phyloP scores from a whole-genome alignment of 306 rosid genomes.

The Hippophae tibetana region DNA sequence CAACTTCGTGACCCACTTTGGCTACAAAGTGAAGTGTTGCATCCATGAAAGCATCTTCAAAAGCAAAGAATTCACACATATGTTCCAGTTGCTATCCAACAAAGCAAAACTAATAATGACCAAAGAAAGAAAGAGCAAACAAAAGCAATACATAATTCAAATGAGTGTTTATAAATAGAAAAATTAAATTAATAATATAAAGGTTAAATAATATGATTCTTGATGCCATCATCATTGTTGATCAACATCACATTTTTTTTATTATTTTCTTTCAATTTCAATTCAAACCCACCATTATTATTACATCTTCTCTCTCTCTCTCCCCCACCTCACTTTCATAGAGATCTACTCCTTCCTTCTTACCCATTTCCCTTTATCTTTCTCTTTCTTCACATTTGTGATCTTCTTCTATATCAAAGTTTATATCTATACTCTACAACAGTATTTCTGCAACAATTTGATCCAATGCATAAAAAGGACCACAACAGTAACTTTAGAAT shows the following conservation, averaged over 20 bases:
- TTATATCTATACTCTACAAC: conserved; percentile 42
- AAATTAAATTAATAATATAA: background rate
- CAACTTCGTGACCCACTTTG: too few relatives aligned
- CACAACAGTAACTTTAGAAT: too few relatives aligned
- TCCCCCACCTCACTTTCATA: background rate
- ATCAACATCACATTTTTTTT: conserved; percentile 14
- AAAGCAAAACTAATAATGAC: background rate
- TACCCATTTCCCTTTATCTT: conserved; percentile 6
- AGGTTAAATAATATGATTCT: conserved; percentile 13
- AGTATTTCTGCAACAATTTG: conserved; percentile 1
- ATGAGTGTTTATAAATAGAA: background rate
- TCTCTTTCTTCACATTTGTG: background rate
- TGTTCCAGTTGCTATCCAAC: background rate
- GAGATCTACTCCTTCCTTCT: conserved; percentile 26
- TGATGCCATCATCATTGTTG: conserved; percentile 17
- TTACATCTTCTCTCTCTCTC: conserved; percentile 27
- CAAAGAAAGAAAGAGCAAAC: too few relatives aligned
- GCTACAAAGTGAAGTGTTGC: too few relatives aligned
- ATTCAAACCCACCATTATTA: conserved; percentile 53
- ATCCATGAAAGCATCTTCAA: background rate
- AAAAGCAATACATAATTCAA: too few relatives aligned
- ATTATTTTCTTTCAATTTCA: conserved; percentile 14
- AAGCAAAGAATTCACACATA: background rate
- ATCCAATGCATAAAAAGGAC: too few relatives aligned
- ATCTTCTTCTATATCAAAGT: conserved; percentile 24